phyloP scores from a whole-genome alignment of 495 filamentous ascomycete genomes.

The Aspergillus wentii region DNA sequence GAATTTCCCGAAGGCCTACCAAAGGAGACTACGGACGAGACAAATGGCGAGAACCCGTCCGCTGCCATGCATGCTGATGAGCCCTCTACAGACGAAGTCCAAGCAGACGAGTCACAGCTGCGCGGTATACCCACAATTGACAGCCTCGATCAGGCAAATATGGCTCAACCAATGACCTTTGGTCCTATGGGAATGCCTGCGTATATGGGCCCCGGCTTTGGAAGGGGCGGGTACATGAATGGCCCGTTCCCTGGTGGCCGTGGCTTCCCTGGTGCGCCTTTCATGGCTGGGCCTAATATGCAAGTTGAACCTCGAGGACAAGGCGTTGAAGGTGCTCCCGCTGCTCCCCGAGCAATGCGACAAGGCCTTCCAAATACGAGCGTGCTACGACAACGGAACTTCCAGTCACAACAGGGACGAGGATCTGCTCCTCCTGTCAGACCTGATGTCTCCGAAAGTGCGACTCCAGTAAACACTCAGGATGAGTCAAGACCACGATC shows the following conservation, averaged over 20 bases:
- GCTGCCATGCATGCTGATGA: constrained; percentile 4
- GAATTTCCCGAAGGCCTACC: constrained; percentile 12
- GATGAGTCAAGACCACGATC: constrained; percentile 23
- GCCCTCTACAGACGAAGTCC: constrained; percentile 6
- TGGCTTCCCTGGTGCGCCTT: constrained; percentile 20
- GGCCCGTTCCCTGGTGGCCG: constrained; percentile 21
- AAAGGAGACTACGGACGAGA: constrained; percentile 9
- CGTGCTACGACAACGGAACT: constrained; percentile 41
- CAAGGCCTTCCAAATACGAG: constrained; percentile 78
- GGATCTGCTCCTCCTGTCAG: constrained; percentile 20
- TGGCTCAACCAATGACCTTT: constrained; percentile 4
- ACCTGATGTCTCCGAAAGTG: constrained; percentile 22
- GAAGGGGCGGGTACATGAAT: constrained; percentile 34
- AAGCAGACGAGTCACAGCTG: constrained; percentile 17
- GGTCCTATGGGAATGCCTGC: constrained; percentile 16
- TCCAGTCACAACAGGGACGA: constrained; percentile 25
- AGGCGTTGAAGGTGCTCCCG: constrained; percentile 78
- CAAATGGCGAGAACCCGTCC: constrained; percentile 3
- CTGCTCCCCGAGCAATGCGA: constrained; percentile 89
- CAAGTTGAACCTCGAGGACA: constrained; percentile 42
- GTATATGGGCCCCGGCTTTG: constrained; percentile 27
- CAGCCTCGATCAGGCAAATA: constrained; percentile 30
- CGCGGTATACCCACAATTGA: constrained; percentile 45
- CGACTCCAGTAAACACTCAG: constrained; percentile 15
- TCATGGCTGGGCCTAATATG: constrained; percentile 16